Percentiles rank a stretch among this genome's conserved stretches.
phyloP scores from a whole-genome alignment of 2,329 filamentous ascomycete species.

The Phymatotrichopsis omnivora region DNA sequence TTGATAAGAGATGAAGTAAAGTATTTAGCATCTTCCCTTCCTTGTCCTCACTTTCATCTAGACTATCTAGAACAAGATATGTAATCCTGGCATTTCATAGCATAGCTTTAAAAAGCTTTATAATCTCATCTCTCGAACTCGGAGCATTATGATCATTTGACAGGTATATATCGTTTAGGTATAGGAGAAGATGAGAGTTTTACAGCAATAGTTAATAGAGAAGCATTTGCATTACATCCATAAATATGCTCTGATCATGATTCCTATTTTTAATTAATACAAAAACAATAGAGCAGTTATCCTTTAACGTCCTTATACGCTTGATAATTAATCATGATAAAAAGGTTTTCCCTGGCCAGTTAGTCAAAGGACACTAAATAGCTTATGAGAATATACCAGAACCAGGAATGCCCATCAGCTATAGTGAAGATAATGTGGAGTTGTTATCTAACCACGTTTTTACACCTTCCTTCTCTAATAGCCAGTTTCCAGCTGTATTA shows the following conservation, averaged over 20 bases:
- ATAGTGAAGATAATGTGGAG: slow-evolving; percentile 1
- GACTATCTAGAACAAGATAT: slow-evolving; percentile 11
- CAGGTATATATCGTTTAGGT: slow-evolving; percentile 4
- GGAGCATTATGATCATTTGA: neutral
- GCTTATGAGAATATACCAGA: neutral
- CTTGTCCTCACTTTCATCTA: slow-evolving; percentile 10
- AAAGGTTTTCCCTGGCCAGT: slow-evolving; percentile 12
- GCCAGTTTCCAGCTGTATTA: slow-evolving; percentile 2
- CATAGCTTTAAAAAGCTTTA: neutral
- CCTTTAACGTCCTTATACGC: neutral
- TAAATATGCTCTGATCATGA: neutral
- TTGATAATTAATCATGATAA: neutral
- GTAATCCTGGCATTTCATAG: slow-evolving; percentile 7
- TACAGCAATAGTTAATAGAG: slow-evolving; percentile 2
- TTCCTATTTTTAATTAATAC: slow-evolving; percentile 3
- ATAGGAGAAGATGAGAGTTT: slow-evolving; percentile 1
- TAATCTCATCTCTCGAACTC: neutral
- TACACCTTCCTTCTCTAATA: slow-evolving; percentile 1
- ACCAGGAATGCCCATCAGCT: slow-evolving; percentile 13
- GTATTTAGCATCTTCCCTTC: slow-evolving; percentile 7
- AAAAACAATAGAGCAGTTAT: neutral
- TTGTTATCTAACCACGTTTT: slow-evolving; percentile 6
- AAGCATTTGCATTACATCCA: slow-evolving; percentile 8
- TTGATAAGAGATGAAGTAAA: slow-evolving; percentile 3
- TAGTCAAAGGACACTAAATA: neutral